These are phyloP conservation scores for Vigna trinervia DNA, from an alignment of 306 rosid genomes.

Conservation along the genomic window DNA sequence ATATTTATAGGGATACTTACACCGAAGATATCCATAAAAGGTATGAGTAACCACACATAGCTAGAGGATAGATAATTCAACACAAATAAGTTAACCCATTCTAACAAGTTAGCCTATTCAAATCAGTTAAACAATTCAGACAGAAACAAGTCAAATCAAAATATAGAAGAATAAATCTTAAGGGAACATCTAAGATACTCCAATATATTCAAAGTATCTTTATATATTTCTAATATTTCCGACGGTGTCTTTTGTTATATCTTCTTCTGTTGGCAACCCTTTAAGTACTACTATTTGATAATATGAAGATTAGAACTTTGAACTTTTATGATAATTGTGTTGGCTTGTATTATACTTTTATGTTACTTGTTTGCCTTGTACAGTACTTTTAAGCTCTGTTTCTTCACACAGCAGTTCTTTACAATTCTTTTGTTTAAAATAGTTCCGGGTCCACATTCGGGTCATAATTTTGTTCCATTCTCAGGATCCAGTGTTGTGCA, in stretches of 20 bases:
- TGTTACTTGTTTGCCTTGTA: constrained; percentile 4
- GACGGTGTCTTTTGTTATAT: neutral
- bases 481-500: constrained; percentile 94
- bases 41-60: no score
- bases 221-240: no score
- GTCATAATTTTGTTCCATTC: constrained; percentile 41
- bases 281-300: constrained; percentile 5
- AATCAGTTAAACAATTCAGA: no score
- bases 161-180: no score
- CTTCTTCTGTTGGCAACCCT: neutral
- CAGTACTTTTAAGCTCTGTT: constrained; percentile 28
- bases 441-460: constrained; percentile 45
- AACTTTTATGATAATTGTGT: constrained; percentile 17
- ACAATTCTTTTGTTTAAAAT: neutral
- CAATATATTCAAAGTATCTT: no score
- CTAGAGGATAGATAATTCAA: no score
- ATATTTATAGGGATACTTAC: no score
- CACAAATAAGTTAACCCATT: no score
- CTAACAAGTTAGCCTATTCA: no score
- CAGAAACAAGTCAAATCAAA: no score
- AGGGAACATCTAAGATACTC: no score
- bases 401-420: neutral
- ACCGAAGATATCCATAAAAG: no score
- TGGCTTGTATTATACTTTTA: constrained; percentile 17
- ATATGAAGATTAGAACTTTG: constrained; percentile 6